Base-by-base conservation (phyloP, 768 basidiomycete genomes). In the Coprinellus aureogranulatus region DNA sequence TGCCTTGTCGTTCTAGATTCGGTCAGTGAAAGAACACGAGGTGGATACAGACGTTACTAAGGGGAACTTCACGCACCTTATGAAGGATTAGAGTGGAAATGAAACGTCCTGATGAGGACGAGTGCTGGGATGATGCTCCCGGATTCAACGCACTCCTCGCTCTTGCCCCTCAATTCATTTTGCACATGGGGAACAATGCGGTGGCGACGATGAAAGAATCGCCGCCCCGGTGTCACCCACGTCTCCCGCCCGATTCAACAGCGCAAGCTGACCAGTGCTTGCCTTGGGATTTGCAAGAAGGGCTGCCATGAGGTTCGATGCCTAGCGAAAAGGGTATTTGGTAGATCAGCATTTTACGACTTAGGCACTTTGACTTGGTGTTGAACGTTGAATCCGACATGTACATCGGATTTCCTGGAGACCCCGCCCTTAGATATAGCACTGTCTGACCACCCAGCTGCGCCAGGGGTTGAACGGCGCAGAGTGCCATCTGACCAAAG, bases 11-110 rank as follows among this genome's bases (percentile, higher is more conserved):
- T 62, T 61, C 64, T 63, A 60, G 51, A 67, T 64, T 54, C 41
- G 55, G 63, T 50, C 59, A 60, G 54, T 57, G 46, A 23, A 57
- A 46, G 64, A 64, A 66, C 74, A 76, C 69, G 73, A 73, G 74
- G 73, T 64, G 61, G 68, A 70, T 67, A 75, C 73, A 69, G 71
- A 72, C 67, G 72, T 71, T 66, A 61, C 64, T 62, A 58, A 51
- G 57, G 41, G 18, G 52, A 50, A 40, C 39, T 53, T 58, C 53
- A 53, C 57, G 44, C 31, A 47, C 12, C n/a, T 41, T 58, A 18
- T n/a, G 5, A 41, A 23, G 39, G 5, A 22, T 47, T 53, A 53
- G 42, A 28, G 51, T 53, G 57, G 51, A 58, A 58, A 58, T 58
- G 52, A 58, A 53, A 45, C 44, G 10, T 39, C 57, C 56, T 16